Conservation (phyloP, 1,284 basidiomycete genomes). For the Boletus semigastroideus region DNA sequence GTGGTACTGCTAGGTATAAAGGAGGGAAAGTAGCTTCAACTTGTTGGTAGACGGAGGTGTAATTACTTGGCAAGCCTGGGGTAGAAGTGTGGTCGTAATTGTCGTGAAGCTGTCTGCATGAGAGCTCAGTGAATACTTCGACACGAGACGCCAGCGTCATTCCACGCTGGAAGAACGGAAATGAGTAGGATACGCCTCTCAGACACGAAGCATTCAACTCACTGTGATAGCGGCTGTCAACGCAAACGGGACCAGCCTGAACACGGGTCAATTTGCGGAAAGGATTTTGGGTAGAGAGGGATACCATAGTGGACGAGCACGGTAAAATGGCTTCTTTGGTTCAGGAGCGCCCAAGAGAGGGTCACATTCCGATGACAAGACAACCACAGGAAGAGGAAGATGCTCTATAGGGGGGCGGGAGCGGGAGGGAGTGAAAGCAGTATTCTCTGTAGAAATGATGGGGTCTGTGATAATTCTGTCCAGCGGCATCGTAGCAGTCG, state of each 20-base stretch:
- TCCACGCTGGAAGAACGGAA: constrained; percentile 50
- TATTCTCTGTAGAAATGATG: constrained; percentile 36
- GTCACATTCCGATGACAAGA: constrained; percentile 26
- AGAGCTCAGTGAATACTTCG: constrained; percentile 74
- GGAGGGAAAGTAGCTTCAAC: constrained; percentile 33
- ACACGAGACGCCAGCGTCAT: constrained; percentile 78
- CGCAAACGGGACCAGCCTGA: constrained; percentile 74
- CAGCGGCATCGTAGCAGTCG: constrained; percentile 21
- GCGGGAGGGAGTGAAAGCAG: constrained; percentile 24
- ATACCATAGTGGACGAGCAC: constrained; percentile 63
- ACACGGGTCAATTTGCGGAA: constrained; percentile 5
- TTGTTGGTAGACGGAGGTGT: constrained; percentile 29
- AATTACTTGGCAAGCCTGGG: constrained; percentile 10
- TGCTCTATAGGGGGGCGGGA: constrained; percentile 21
- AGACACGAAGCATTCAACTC: constrained; percentile 27
- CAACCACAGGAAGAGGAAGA: constrained; percentile 10
- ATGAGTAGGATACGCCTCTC: not conserved
- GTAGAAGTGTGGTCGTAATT: constrained; percentile 42
- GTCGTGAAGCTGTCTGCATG: constrained; percentile 58
- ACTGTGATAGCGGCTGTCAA: constrained; percentile 65
- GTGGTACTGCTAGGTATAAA: constrained; percentile 11
- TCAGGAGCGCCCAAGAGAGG: constrained; percentile 23
- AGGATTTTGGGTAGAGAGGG: constrained; percentile 13
- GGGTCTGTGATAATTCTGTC: constrained; percentile 36
- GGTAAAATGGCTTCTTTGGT: constrained; percentile 62